A percentile compares a stretch with the other conserved stretches of the same genome.
These are phyloP conservation scores for Phytophthora tubulina DNA, from an alignment of 352 stramenopile species.

Conservation along the genomic window DNA sequence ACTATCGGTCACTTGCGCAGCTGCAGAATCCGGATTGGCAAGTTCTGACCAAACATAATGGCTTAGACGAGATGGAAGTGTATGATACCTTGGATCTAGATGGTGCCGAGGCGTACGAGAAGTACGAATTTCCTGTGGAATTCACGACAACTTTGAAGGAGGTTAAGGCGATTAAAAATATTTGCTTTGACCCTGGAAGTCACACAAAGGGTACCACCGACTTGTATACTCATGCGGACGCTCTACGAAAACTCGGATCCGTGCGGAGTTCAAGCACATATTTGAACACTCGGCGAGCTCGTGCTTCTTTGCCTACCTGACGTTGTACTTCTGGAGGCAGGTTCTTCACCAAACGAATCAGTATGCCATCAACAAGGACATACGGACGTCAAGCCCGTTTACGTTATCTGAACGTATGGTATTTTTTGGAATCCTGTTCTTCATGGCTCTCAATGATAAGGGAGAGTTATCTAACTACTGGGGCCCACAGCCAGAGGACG, in stretches of 20 bases:
- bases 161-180: background rate
- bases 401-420: background rate
- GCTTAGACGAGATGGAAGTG: background rate
- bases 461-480: background rate
- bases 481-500: background rate
- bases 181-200: background rate
- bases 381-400: background rate
- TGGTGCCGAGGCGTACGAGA: background rate
- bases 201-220: background rate
- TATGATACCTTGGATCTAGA: background rate
- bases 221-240: background rate
- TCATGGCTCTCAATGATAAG: constrained; percentile 8
- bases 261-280: background rate
- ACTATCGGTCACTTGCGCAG: no score
- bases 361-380: background rate
- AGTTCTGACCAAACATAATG: background rate
- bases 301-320: background rate
- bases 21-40: background rate
- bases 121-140: background rate
- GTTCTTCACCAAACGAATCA: background rate
- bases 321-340: background rate
- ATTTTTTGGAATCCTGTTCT: constrained; percentile 4
- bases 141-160: background rate
- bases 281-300: background rate
- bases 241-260: background rate